Conservation (phyloP, 768 basidiomycete genomes). For the Russula sp. region DNA sequence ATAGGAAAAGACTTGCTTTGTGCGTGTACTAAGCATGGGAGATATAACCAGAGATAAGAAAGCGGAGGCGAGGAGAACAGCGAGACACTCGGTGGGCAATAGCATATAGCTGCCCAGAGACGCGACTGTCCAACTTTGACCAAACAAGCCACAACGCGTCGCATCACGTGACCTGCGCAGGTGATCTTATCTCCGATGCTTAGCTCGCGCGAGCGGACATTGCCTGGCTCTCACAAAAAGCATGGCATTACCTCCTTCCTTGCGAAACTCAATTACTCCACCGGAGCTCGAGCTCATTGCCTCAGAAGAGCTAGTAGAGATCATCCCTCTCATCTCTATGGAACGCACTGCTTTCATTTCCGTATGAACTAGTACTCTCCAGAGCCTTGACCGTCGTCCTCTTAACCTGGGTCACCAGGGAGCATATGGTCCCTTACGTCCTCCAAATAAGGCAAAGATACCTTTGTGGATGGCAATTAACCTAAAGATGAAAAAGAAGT, state of each 20-base stretch:
- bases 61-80: background rate
- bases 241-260: slow-evolving; percentile 76
- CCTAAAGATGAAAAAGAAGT: slow-evolving; percentile 92
- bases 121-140: slow-evolving; percentile 16
- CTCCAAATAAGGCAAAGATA: slow-evolving; percentile 80
- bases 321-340: slow-evolving; percentile 87
- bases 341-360: slow-evolving; percentile 90
- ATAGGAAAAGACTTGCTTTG: slow-evolving; percentile 64
- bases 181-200: slow-evolving; percentile 3
- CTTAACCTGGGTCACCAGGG: slow-evolving; percentile 50
- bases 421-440: slow-evolving; percentile 87
- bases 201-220: too few relatives aligned
- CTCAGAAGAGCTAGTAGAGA: slow-evolving; percentile 78
- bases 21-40: slow-evolving; percentile 56
- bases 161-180: slow-evolving; percentile 34
- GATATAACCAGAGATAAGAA: slow-evolving; percentile 6
- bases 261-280: slow-evolving; percentile 73
- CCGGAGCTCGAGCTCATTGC: slow-evolving; percentile 87
- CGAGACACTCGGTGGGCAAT: background rate
- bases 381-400: background rate
- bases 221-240: background rate
- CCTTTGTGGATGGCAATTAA: slow-evolving; percentile 97
- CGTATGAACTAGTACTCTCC: slow-evolving; percentile 43
- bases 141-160: slow-evolving; percentile 33
- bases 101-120: background rate